Evolutionary conservation across 1,284 basidiomycete species (phyloP).

Genomic region (Austropuccinia psidii): DNA sequence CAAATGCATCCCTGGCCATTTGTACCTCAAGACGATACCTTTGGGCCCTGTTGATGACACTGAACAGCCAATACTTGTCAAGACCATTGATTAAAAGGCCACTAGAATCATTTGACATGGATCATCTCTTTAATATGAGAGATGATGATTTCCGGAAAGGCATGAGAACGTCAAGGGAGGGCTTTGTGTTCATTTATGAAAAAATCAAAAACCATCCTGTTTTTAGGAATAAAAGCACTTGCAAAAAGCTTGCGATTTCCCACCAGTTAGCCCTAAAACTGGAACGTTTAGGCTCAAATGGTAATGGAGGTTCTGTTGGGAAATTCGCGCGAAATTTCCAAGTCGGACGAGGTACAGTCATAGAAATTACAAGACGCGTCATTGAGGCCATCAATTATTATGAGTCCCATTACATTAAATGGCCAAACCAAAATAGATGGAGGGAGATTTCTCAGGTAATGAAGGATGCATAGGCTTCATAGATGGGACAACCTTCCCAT

Average conservation of each 20-base stretch:
- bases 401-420: neutral
- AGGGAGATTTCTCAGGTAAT: neutral
- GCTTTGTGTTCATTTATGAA: neutral
- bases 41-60: too few relatives aligned
- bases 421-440: neutral
- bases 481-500: too few relatives aligned
- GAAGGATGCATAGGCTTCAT: neutral
- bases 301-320: neutral
- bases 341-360: constrained; percentile 1
- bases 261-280: neutral
- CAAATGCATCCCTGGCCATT: too few relatives aligned
- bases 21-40: too few relatives aligned
- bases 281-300: neutral
- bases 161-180: neutral
- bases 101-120: neutral
- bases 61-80: too few relatives aligned
- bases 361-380: neutral
- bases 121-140: neutral
- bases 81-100: too few relatives aligned
- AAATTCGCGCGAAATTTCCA: neutral
- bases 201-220: neutral
- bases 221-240: neutral
- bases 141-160: neutral
- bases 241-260: neutral
- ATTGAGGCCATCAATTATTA: neutral